Evolutionary conservation across 2,329 filamentous ascomycete species (phyloP).

Genomic region (Alternaria arbusti): DNA sequence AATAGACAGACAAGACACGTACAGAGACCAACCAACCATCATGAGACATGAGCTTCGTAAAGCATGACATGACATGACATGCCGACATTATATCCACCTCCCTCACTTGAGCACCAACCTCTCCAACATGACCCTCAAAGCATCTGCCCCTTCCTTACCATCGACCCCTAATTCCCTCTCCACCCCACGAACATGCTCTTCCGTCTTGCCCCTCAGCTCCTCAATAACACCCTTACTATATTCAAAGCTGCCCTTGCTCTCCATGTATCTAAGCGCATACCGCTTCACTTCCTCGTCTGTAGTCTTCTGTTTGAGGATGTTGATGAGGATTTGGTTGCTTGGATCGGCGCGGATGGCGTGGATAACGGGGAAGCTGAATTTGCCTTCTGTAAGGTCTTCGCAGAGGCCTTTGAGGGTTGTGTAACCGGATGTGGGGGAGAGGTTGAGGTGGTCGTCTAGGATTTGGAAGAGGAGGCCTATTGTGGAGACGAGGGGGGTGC

Average conservation of each 20-base stretch:
- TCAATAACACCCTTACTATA: constrained; percentile 72
- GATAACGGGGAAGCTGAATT: constrained; percentile 95
- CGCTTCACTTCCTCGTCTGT: constrained; percentile 85
- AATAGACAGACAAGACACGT: background rate
- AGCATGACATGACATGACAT: background rate
- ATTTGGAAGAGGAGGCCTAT: constrained; percentile 90
- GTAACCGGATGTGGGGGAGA: constrained; percentile 66
- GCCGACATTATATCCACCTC: background rate
- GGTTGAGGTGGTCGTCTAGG: constrained; percentile 91
- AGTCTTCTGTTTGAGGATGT: constrained; percentile 91
- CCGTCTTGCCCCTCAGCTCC: constrained; percentile 53
- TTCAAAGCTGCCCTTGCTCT: constrained; percentile 84
- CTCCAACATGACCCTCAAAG: constrained; percentile 50
- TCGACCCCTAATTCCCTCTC: constrained; percentile 47
- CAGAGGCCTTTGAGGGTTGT: constrained; percentile 89
- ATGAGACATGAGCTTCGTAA: background rate
- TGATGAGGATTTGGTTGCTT: constrained; percentile 79
- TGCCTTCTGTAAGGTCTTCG: constrained; percentile 95
- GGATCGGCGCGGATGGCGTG: constrained; percentile 85
- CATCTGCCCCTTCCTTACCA: constrained; percentile 48
- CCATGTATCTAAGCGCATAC: constrained; percentile 92
- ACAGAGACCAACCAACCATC: background rate
- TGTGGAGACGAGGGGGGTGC: constrained; percentile 82
- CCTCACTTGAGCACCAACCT: constrained; percentile 43
- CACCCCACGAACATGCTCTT: constrained; percentile 51